phyloP scores from a whole-genome alignment of 768 basidiomycete species.

The Melanogaster broomeanus region DNA sequence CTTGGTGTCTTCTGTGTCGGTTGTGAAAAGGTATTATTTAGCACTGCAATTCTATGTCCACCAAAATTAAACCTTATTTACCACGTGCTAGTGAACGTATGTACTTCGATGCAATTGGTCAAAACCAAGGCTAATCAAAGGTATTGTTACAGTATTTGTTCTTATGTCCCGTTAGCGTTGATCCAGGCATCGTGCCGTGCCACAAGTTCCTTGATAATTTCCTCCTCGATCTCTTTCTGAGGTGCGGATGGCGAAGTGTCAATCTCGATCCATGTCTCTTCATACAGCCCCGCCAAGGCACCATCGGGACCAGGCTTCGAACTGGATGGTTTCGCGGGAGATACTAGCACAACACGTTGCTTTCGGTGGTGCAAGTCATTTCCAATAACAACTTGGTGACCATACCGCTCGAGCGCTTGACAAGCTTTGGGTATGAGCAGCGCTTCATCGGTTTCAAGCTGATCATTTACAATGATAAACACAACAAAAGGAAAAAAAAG shows the following conservation, averaged over 20 bases:
- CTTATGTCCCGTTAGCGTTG: not conserved
- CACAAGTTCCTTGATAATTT: conserved; percentile 79
- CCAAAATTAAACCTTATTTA: conserved; percentile 18
- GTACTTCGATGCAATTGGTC: not conserved
- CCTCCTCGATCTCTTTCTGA: conserved; percentile 87
- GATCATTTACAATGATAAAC: conserved; percentile 6
- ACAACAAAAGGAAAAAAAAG: not conserved
- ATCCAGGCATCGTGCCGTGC: conserved; percentile 77
- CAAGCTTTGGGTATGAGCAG: conserved; percentile 91
- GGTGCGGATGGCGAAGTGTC: conserved; percentile 38
- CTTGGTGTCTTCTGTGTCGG: conserved; percentile 8
- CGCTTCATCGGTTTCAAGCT: conserved; percentile 90
- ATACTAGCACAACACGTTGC: conserved; percentile 90
- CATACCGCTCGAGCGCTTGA: conserved; percentile 87
- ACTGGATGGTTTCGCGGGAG: conserved; percentile 37
- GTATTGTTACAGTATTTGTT: not conserved
- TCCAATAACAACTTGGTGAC: conserved; percentile 96
- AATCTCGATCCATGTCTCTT: conserved; percentile 68
- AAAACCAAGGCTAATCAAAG: not conserved
- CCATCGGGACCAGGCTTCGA: conserved; percentile 16
- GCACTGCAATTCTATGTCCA: not conserved
- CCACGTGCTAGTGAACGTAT: no score
- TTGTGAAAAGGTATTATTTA: not conserved
- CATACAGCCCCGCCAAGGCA: conserved; percentile 35
- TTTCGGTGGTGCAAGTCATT: conserved; percentile 94